These are phyloP conservation scores for Trichosporon faecale DNA, from an alignment of 1,284 basidiomycete genomes.

Conservation along the genomic window DNA sequence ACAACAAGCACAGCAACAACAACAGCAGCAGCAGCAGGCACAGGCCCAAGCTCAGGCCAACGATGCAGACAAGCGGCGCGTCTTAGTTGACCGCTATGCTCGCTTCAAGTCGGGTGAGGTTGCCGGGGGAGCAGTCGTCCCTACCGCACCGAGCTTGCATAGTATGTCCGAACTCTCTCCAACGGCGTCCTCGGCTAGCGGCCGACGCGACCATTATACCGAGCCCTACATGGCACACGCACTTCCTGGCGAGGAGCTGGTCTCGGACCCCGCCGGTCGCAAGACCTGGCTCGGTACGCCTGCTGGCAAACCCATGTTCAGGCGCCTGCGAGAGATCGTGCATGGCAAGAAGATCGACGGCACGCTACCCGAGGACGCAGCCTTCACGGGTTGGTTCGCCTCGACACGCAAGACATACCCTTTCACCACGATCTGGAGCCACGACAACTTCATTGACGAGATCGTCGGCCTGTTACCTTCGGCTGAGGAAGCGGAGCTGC, in stretches of 20 bases:
- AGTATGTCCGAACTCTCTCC: constrained; percentile 19
- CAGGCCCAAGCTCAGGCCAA: constrained; percentile 13
- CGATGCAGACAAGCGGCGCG: constrained; percentile 41
- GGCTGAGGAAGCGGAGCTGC: constrained; percentile 42
- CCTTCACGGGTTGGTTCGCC: constrained; percentile 49
- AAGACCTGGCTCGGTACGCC: constrained; percentile 45
- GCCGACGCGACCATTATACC: constrained; percentile 19
- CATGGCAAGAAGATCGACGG: constrained; percentile 29
- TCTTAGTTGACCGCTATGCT: constrained; percentile 48
- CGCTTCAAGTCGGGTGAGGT: constrained; percentile 49
- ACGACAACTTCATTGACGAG: constrained; percentile 51
- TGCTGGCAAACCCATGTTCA: constrained; percentile 45
- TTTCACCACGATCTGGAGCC: constrained; percentile 53
- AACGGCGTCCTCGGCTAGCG: constrained; percentile 2
- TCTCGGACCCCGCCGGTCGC: constrained; percentile 37
- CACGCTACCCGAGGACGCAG: constrained; percentile 44
- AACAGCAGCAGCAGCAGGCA: not conserved
- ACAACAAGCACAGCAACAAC: constrained; percentile 3
- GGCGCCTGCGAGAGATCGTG: constrained; percentile 27
- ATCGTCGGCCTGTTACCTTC: constrained; percentile 48
- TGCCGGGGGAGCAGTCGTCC: constrained; percentile 32
- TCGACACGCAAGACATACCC: constrained; percentile 51
- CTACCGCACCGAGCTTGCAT: constrained; percentile 9
- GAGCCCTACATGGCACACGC: constrained; percentile 42
- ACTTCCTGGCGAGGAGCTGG: constrained; percentile 46